Conservation (phyloP, 2,329 filamentous ascomycete genomes). For the Metarhizium sp. region DNA sequence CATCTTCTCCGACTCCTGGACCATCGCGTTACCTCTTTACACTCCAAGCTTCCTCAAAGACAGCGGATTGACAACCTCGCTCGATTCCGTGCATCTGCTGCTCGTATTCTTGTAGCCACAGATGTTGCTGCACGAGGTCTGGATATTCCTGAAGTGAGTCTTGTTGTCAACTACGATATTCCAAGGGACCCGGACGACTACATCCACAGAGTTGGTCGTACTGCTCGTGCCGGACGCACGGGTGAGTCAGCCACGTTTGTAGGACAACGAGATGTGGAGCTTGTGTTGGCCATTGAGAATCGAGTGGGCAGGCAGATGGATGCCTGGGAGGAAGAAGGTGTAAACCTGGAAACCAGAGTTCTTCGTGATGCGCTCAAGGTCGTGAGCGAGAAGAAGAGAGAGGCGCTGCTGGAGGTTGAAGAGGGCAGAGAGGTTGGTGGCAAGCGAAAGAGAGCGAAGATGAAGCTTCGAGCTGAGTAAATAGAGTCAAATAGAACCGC, state of each 20-base stretch:
- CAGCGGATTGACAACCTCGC: conserved; percentile 82
- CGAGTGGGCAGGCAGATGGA: conserved; percentile 74
- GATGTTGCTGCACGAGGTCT: conserved; percentile 91
- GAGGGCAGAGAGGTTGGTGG: conserved; percentile 85
- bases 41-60: conserved; percentile 76
- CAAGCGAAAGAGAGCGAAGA: conserved; percentile 58
- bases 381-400: conserved; percentile 91
- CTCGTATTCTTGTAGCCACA: conserved; percentile 84
- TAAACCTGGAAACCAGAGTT: conserved; percentile 87
- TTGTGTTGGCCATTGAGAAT: conserved; percentile 83
- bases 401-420: conserved; percentile 84
- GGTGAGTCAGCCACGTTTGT: conserved; percentile 83
- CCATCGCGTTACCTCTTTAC: conserved; percentile 84
- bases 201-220: conserved; percentile 92
- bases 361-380: conserved; percentile 76
- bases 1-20: conserved; percentile 77
- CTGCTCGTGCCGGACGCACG: conserved; percentile 77
- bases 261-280: conserved; percentile 83
- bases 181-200: conserved; percentile 96
- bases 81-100: conserved; percentile 81
- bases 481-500: not conserved
- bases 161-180: conserved; percentile 94
- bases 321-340: conserved; percentile 79
- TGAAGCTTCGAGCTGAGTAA: conserved; percentile 38
- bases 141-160: conserved; percentile 82